A percentile compares a stretch with the other conserved stretches of the same genome.
These are phyloP conservation scores for Ogataea ganodermae DNA, from an alignment of 805 yeast genomes.

Conservation along the genomic window DNA sequence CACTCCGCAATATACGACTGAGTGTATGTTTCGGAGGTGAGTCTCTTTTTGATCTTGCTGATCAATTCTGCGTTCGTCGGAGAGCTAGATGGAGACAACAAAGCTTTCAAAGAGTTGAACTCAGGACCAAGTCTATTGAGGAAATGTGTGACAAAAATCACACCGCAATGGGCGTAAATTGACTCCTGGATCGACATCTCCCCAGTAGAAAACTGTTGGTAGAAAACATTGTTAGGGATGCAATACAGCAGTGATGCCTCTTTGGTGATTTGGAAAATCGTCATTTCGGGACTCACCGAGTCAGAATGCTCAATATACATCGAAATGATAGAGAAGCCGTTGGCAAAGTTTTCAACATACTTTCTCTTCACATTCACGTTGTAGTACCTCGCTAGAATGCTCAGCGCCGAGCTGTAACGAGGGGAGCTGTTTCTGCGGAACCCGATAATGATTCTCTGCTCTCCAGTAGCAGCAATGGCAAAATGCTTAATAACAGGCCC, in stretches of 20 bases:
- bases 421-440: constrained; percentile 83
- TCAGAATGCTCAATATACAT: constrained; percentile 75
- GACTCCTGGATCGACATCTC: constrained; percentile 91
- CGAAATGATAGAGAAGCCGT: constrained; percentile 84
- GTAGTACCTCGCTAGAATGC: constrained; percentile 86
- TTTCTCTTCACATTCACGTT: constrained; percentile 82
- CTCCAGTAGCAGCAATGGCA: constrained; percentile 76
- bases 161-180: constrained; percentile 91
- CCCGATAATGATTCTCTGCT: constrained; percentile 86
- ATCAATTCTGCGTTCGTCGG: constrained; percentile 75
- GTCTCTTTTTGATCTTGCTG: constrained; percentile 78
- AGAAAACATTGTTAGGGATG: constrained; percentile 84
- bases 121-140: constrained; percentile 92
- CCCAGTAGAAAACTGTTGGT: constrained; percentile 67
- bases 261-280: constrained; percentile 85
- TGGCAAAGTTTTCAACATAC: constrained; percentile 91
- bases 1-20: constrained; percentile 79
- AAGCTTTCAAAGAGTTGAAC: constrained; percentile 64
- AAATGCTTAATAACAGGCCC: constrained; percentile 93
- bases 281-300: constrained; percentile 57
- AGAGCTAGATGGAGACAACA: constrained; percentile 63
- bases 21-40: constrained; percentile 91
- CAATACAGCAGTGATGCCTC: constrained; percentile 93
- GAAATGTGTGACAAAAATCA: constrained; percentile 90
- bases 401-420: constrained; percentile 82